phyloP scores from a whole-genome alignment of 306 rosid genomes.

The Vigna nakashimae region DNA sequence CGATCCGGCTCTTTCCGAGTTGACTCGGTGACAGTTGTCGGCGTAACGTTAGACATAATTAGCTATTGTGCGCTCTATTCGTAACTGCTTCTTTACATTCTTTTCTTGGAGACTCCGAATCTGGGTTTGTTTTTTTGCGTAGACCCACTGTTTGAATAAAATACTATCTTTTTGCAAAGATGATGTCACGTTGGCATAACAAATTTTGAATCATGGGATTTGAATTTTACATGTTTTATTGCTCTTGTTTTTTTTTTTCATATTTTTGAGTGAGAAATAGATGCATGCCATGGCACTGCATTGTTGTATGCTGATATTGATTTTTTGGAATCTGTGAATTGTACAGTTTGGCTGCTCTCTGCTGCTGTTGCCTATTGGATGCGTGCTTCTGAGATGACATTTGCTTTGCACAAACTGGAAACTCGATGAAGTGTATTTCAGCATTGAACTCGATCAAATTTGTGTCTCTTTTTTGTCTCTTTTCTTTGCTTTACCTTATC shows the following conservation, averaged over 20 bases:
- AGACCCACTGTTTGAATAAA: too few relatives aligned
- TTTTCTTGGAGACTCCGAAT: not conserved
- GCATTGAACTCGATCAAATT: constrained; percentile 16
- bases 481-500: not conserved
- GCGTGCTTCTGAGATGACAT: constrained; percentile 75
- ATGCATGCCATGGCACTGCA: too few relatives aligned
- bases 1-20: constrained; percentile 39
- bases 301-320: too few relatives aligned
- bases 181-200: not conserved
- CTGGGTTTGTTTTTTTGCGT: too few relatives aligned
- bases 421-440: constrained; percentile 34
- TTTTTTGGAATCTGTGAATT: not conserved
- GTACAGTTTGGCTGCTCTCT: constrained; percentile 95
- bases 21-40: not conserved
- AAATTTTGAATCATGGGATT: too few relatives aligned
- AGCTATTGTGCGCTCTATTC: not conserved
- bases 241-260: too few relatives aligned
- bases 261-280: too few relatives aligned
- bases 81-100: too few relatives aligned
- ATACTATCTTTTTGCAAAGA: too few relatives aligned
- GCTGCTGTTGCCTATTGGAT: constrained; percentile 94
- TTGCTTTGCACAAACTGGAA: constrained; percentile 30
- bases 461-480: constrained; percentile 16
- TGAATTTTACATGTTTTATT: not conserved
- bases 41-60: too few relatives aligned